These are phyloP conservation scores for Didymella exigua DNA, from an alignment of 2,329 filamentous ascomycete genomes.

Conservation along the genomic window DNA sequence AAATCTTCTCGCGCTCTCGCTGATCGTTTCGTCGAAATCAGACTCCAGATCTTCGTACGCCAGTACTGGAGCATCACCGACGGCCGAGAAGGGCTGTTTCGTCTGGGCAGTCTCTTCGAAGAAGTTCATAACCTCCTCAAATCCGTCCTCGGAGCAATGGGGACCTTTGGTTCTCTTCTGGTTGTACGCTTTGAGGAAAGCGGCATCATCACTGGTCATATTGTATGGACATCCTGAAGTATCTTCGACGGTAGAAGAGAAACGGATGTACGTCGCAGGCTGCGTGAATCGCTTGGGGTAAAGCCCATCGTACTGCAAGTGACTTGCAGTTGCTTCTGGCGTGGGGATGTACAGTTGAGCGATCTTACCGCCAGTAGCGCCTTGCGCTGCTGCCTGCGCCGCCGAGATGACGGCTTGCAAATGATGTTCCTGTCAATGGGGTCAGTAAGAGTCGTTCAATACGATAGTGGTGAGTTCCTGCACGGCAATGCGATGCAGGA, in stretches of 20 bases:
- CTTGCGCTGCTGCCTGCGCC: slow-evolving; percentile 60
- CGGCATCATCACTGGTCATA: slow-evolving; percentile 89
- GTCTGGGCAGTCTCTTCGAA: slow-evolving; percentile 86
- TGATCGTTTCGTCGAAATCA: slow-evolving; percentile 65
- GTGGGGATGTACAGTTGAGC: slow-evolving; percentile 71
- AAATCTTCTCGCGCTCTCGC: slow-evolving; percentile 61
- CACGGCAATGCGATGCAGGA: not conserved
- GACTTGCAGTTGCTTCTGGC: slow-evolving; percentile 66
- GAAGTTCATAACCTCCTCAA: slow-evolving; percentile 92
- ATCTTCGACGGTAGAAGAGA: slow-evolving; percentile 97
- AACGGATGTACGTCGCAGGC: slow-evolving; percentile 92
- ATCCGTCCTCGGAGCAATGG: slow-evolving; percentile 84
- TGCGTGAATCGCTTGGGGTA: slow-evolving; percentile 81
- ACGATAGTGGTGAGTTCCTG: slow-evolving; percentile 19
- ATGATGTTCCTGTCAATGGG: slow-evolving; percentile 79
- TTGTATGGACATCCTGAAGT: slow-evolving; percentile 90
- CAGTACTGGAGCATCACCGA: slow-evolving; percentile 84
- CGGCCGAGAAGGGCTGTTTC: slow-evolving; percentile 85
- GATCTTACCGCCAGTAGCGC: slow-evolving; percentile 60
- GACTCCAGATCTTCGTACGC: slow-evolving; percentile 64
- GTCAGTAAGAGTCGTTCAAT: slow-evolving; percentile 24
- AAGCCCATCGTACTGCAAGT: slow-evolving; percentile 83
- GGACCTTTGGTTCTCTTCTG: slow-evolving; percentile 67
- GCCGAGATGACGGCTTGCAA: slow-evolving; percentile 81
- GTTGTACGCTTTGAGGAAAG: slow-evolving; percentile 84